phyloP scores from a whole-genome alignment of 257 asterid species.

The Jasminum sambac region DNA sequence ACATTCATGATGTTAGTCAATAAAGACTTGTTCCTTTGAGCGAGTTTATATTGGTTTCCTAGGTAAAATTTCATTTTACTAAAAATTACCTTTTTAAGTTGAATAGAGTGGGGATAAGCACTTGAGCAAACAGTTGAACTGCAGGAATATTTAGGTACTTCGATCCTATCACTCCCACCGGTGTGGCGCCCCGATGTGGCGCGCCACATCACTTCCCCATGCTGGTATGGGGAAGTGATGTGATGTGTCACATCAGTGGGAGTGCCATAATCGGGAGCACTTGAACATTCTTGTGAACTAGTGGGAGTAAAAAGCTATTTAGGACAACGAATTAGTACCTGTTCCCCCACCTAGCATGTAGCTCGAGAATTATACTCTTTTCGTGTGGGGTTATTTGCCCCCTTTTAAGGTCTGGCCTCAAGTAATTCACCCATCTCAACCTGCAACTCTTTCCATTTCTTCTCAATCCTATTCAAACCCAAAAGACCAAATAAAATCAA shows the following conservation, averaged over 20 bases:
- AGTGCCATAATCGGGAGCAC: too few species aligned
- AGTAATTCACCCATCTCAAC: conserved; percentile 91
- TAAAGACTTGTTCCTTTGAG: not conserved
- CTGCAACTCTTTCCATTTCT: conserved; percentile 95
- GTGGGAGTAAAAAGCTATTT: too few species aligned
- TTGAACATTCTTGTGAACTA: too few species aligned
- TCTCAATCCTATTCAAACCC: conserved; percentile 53
- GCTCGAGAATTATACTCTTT: conserved; percentile 66
- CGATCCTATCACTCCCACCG: too few species aligned
- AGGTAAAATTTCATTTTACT: not conserved
- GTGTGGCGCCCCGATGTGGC: too few species aligned
- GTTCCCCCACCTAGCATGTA: conserved; percentile 91
- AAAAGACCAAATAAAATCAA: not conserved
- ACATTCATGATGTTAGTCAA: not conserved
- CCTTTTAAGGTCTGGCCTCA: conserved; percentile 94
- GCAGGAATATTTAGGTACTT: too few species aligned
- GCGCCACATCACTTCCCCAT: too few species aligned
- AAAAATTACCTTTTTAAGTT: not conserved
- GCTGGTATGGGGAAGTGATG: too few species aligned
- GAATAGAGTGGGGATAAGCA: too few species aligned
- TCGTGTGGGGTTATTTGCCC: conserved; percentile 88
- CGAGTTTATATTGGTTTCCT: not conserved
- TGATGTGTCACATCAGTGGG: too few species aligned
- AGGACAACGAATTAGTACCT: conserved; percentile 58
- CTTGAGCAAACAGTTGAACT: too few species aligned